These are phyloP conservation scores for Amphirosellinia nigrospora DNA, from an alignment of 495 filamentous ascomycete species.

Conservation along the genomic window DNA sequence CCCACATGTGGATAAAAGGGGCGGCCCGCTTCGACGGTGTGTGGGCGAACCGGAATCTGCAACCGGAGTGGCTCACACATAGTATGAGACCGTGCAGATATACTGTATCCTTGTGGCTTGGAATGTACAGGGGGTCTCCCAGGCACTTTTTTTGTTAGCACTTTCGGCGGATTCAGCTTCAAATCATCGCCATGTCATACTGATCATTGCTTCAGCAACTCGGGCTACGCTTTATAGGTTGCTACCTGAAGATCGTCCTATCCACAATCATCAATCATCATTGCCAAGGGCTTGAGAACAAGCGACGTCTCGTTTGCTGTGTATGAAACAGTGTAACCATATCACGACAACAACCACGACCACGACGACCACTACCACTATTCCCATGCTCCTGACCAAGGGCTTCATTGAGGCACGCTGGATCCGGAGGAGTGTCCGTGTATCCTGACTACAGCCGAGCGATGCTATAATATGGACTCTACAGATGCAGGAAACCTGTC, in stretches of 20 bases:
- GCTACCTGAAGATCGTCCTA: neutral
- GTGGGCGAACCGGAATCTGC: neutral
- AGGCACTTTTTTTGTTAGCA: constrained; percentile 13
- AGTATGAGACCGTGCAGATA: neutral
- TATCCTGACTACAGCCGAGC: constrained; percentile 29
- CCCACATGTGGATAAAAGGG: neutral
- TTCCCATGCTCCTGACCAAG: neutral
- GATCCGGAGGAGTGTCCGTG: constrained; percentile 8
- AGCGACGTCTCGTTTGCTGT: neutral
- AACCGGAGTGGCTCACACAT: neutral
- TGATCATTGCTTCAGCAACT: neutral
- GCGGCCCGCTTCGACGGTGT: neutral
- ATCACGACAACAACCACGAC: neutral
- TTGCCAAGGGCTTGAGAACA: neutral
- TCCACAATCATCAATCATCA: neutral
- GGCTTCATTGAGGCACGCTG: neutral
- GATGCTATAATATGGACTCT: constrained; percentile 37
- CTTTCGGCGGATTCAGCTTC: neutral
- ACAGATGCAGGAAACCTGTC: constrained; percentile 25
- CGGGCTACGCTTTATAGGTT: neutral
- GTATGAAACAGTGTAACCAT: neutral
- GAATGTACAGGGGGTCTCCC: neutral
- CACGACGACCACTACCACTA: constrained; percentile 9
- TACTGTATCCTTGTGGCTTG: neutral
- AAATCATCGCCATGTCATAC: constrained; percentile 15